Percentiles rank a stretch among this genome's conserved stretches.
phyloP scores from a whole-genome alignment of 2,329 filamentous ascomycete genomes.

The Sphaceloma murrayae region DNA sequence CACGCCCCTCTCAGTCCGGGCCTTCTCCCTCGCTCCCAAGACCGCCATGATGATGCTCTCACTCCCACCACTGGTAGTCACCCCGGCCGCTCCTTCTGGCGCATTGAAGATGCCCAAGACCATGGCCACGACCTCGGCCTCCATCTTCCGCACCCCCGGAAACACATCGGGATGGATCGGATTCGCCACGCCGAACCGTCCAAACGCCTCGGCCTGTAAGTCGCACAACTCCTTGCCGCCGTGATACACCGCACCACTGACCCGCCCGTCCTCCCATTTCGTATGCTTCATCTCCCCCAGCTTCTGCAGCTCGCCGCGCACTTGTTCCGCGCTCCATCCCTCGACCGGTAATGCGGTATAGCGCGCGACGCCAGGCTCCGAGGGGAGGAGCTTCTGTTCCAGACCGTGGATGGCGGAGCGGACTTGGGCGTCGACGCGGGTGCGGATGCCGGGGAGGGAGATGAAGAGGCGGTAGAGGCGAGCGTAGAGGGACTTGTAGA shows the following conservation, averaged over 20 bases:
- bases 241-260: constrained; percentile 93
- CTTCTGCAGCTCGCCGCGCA: constrained; percentile 68
- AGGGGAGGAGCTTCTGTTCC: constrained; percentile 71
- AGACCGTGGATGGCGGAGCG: constrained; percentile 69
- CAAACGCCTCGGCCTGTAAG: constrained; percentile 86
- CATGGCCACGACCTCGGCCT: constrained; percentile 96
- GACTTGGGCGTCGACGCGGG: constrained; percentile 76
- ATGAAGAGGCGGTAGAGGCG: constrained; percentile 79
- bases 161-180: constrained; percentile 98
- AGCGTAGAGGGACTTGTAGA: constrained; percentile 63
- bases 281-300: constrained; percentile 85
- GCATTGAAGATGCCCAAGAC: constrained; percentile 71
- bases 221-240: constrained; percentile 73
- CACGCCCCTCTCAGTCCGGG: constrained; percentile 71
- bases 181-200: constrained; percentile 88
- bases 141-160: constrained; percentile 97
- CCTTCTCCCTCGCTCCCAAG: constrained; percentile 81
- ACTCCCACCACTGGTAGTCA: constrained; percentile 85
- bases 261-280: constrained; percentile 89
- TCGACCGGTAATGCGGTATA: constrained; percentile 71
- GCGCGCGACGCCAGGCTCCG: constrained; percentile 58
- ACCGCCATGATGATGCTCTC: constrained; percentile 97
- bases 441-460: constrained; percentile 73
- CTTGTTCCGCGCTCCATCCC: constrained; percentile 69
- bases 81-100: constrained; percentile 73